phyloP scores from a whole-genome alignment of 345 rosid species.

The Ailanthus altissimus region DNA sequence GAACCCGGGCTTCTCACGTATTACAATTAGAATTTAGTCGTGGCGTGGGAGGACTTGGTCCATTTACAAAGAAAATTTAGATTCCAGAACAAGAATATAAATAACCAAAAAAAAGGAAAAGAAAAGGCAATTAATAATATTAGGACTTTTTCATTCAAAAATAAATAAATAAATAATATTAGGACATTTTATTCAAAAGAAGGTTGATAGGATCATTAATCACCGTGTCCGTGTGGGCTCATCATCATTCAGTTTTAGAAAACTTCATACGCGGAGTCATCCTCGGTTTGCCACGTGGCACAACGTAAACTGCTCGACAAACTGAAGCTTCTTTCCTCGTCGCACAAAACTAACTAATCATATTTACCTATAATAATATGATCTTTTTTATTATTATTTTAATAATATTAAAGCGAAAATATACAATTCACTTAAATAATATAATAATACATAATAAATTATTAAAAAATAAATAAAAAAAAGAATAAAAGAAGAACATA shows the following conservation, averaged over 20 bases:
- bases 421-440: too few relatives aligned
- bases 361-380: too few relatives aligned
- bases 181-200: not conserved
- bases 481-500: too few relatives aligned
- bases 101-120: too few relatives aligned
- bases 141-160: not conserved
- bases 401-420: too few relatives aligned
- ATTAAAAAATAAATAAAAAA: too few relatives aligned
- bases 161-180: too few relatives aligned
- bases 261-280: not conserved
- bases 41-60: not conserved
- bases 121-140: too few relatives aligned
- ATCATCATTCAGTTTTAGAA: too few relatives aligned
- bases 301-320: not conserved
- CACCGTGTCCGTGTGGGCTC: slow-evolving; percentile 5
- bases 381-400: too few relatives aligned
- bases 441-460: too few relatives aligned
- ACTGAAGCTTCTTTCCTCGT: not conserved
- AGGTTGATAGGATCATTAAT: too few relatives aligned
- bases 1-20: not conserved
- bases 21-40: not conserved
- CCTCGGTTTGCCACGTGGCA: not conserved
- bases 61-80: not conserved
- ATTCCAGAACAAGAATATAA: not conserved
- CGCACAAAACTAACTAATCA: not conserved